Conservation (phyloP, 331 rosid species). For the Cydonia oblonga region DNA sequence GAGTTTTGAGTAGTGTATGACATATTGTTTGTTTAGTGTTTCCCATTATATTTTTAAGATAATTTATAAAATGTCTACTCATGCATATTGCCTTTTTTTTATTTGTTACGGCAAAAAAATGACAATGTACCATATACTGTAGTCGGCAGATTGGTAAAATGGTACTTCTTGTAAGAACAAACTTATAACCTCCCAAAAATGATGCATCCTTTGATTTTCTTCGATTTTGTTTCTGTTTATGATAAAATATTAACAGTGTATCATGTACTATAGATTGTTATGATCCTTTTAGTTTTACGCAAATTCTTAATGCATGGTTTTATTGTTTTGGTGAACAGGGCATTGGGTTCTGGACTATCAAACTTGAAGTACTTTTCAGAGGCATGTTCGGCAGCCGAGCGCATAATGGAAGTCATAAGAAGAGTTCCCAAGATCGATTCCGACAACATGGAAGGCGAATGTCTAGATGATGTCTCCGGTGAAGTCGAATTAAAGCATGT, state of each 20-base stretch:
- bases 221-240: background rate
- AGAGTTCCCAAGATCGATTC: slow-evolving; percentile 85
- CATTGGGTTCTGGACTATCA: slow-evolving; percentile 68
- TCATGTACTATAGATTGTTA: too few relatives aligned
- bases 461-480: slow-evolving; percentile 33
- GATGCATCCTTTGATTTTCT: background rate
- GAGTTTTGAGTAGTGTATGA: background rate
- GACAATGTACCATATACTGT: background rate
- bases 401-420: slow-evolving; percentile 57
- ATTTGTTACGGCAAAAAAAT: background rate
- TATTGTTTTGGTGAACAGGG: slow-evolving; percentile 26
- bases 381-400: slow-evolving; percentile 55
- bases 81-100: too few relatives aligned
- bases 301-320: background rate
- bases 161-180: background rate
- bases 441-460: slow-evolving; percentile 48
- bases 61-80: background rate
- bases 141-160: background rate
- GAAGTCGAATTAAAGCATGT: slow-evolving; percentile 55
- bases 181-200: background rate
- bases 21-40: background rate
- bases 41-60: background rate
- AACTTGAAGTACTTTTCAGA: slow-evolving; percentile 74
- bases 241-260: too few relatives aligned
- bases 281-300: too few relatives aligned